These are phyloP conservation scores for Annulohypoxylon truncatum DNA, from an alignment of 2,329 filamentous ascomycete genomes.

Conservation along the genomic window DNA sequence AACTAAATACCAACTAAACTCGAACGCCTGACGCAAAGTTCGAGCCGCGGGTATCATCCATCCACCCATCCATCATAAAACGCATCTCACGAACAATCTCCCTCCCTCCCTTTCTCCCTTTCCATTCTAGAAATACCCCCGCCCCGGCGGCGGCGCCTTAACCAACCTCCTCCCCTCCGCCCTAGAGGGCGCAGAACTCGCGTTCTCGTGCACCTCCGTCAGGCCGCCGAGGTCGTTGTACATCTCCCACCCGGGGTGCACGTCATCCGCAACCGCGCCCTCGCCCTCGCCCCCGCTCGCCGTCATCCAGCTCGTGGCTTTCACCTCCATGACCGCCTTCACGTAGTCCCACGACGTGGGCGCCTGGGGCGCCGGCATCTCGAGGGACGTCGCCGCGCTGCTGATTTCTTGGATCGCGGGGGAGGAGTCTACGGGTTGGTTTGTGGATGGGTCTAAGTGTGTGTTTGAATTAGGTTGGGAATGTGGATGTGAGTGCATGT, in stretches of 20 bases:
- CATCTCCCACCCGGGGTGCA: slow-evolving; percentile 43
- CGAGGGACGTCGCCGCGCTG: slow-evolving; percentile 30
- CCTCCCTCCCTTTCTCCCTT: not conserved
- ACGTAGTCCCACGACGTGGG: slow-evolving; percentile 42
- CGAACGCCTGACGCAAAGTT: slow-evolving; percentile 8
- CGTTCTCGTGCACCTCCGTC: slow-evolving; percentile 24
- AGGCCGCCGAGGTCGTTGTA: slow-evolving; percentile 41
- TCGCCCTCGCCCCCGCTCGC: no score
- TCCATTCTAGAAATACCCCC: not conserved
- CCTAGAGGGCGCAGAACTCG: not conserved
- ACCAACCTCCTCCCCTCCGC: not conserved
- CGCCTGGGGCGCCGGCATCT: slow-evolving; percentile 39
- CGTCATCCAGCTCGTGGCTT: slow-evolving; percentile 35
- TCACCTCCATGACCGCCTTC: slow-evolving; percentile 42
- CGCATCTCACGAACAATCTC: not conserved
- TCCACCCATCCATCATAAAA: not conserved
- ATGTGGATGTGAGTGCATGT: not conserved
- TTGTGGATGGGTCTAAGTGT: not conserved
- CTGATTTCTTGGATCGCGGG: slow-evolving; percentile 35
- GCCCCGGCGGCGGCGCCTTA: not conserved
- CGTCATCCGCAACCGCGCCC: slow-evolving; percentile 8
- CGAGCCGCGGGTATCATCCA: slow-evolving; percentile 29
- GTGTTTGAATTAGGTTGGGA: not conserved
- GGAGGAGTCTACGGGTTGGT: not conserved
- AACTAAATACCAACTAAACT: not conserved